Percentiles rank a stretch among this genome's conserved stretches.
These are phyloP conservation scores for Eucalyptus albens DNA, from an alignment of 345 rosid species.

Conservation along the genomic window DNA sequence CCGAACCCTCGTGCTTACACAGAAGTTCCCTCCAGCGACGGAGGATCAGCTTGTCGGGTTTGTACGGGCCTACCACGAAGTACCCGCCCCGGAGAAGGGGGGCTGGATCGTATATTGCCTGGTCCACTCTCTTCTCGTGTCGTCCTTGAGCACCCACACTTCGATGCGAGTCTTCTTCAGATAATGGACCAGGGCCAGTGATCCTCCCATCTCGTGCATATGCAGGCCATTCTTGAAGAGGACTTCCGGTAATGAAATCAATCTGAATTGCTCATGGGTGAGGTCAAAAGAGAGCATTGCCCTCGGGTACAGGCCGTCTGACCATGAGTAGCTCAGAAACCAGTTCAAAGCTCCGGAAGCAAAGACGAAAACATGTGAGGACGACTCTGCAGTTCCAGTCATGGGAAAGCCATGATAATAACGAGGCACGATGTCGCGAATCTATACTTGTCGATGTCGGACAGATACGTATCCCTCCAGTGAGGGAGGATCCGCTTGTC, in stretches of 20 bases:
- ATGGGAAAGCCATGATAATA: too few species aligned
- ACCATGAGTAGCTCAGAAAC: not conserved
- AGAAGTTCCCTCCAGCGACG: not conserved
- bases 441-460: too few species aligned
- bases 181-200: not conserved
- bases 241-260: not conserved
- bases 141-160: not conserved
- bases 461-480: too few species aligned
- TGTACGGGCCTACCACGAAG: not conserved
- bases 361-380: not conserved
- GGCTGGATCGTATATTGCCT: not conserved
- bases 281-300: not conserved
- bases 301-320: not conserved
- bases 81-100: fast-evolving
- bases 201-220: not conserved
- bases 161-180: not conserved
- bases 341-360: not conserved
- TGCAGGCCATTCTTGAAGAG: not conserved
- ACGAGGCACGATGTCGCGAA: too few species aligned
- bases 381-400: not conserved
- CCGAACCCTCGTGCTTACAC: not conserved
- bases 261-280: not conserved
- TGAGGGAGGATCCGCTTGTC: too few species aligned
- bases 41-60: not conserved
- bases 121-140: not conserved